These are phyloP conservation scores for Colletotrichum paranaense DNA, from an alignment of 2,329 filamentous ascomycete species.

Conservation along the genomic window DNA sequence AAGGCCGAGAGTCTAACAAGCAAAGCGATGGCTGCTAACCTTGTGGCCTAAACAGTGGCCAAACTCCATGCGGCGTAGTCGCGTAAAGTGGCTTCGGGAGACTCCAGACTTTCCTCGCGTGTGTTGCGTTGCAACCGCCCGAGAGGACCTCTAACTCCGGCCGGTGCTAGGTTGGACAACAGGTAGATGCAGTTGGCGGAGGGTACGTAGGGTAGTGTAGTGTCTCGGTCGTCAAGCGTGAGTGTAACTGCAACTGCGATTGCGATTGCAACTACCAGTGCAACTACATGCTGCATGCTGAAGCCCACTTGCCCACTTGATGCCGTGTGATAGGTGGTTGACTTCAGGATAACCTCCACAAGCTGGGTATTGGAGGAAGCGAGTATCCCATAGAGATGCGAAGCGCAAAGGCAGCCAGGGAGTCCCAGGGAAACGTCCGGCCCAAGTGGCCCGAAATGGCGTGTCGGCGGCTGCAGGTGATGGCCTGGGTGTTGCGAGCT, in stretches of 20 bases:
- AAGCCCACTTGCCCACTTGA: not conserved
- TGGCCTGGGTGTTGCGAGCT: not conserved
- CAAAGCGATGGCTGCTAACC: not conserved
- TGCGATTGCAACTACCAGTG: not conserved
- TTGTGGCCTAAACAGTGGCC: not conserved
- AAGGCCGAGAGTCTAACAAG: not conserved
- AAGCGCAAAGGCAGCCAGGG: slow-evolving; percentile 5
- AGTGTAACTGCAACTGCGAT: not conserved
- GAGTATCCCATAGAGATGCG: not conserved
- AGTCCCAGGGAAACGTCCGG: slow-evolving; percentile 14
- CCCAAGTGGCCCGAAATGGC: slow-evolving; percentile 11
- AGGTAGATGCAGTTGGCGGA: not conserved
- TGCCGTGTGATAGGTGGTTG: not conserved
- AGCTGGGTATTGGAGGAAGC: not conserved
- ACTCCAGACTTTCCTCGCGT: not conserved
- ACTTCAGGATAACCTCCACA: not conserved
- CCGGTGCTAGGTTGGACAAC: too few relatives aligned
- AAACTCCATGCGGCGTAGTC: not conserved
- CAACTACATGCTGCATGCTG: not conserved
- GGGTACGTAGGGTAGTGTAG: not conserved
- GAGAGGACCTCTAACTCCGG: not conserved
- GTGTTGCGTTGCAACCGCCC: not conserved
- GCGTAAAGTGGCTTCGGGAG: not conserved
- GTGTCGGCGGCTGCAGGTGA: not conserved
- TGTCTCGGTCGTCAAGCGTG: not conserved